Base-by-base conservation (phyloP, 371 early-diverging fungal species). In the Phascolomyces articulosus region DNA sequence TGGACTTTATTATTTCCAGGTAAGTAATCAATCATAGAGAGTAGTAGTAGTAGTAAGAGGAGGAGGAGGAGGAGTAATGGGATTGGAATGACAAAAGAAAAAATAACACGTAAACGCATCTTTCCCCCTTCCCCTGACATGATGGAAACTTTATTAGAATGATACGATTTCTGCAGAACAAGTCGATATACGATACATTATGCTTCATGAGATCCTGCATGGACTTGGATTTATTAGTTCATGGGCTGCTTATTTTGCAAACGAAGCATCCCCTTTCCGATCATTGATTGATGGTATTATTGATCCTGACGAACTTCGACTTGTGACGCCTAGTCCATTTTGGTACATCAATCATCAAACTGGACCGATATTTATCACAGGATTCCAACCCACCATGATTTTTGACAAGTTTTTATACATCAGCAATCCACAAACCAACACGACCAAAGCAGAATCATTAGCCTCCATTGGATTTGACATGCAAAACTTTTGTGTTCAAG, bases 161-260 rank as follows among this genome's bases (percentile, higher is more conserved):
- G 72, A 77, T 55, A 9, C 65, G 10, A 80, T 80, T 26, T 34
- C 62, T 15, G 20, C 66, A 0, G 58, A 77, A 23, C 82, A 82
- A 57, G 63, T 82, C 8, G 82, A 82, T 29, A 60, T 82, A 34
- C 66, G 75, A 7, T 75, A 77, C 49, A 62, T 82, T 18, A 67
- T 82, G 10, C 53, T 82, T 8, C 82, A 82, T 55, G 77, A 82
- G 61, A 55, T 82, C 44, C 13, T 82, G 2, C 82, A 82, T 56
- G 82, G 82, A 1, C 38, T 79, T 10, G 82, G 82, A 0, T 74
- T 82, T 24, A 34, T 79, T 2, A 80, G 80, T 41, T 65, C 78
- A 26, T 83, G 83, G 83, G 83, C 78, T 23, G 73, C 77, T n/a
- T 83, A 83, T 57, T 83, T 83, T 62, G 76, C 64, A 61, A 68